Base-by-base conservation (phyloP, 768 basidiomycete genomes). In the Hortiboletus campestris region DNA sequence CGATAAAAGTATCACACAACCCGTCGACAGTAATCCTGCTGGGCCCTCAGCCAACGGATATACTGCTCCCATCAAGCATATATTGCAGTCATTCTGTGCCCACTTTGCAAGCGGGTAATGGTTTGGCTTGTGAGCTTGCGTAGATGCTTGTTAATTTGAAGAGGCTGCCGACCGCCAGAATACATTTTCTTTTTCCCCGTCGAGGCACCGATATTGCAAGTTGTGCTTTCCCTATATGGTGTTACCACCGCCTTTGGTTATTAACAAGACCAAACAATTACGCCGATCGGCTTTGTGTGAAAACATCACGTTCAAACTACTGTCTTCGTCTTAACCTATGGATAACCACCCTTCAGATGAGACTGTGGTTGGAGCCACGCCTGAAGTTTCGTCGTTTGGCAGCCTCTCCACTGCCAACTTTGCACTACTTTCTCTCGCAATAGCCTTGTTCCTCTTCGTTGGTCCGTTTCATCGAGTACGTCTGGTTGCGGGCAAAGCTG, bases 381-480 rank as follows among this genome's bases (percentile, higher is more conserved):
- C 78, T 1, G 77, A 79, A 57, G 70, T 76, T 7, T 49, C 72
- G 0, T 69, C 74, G 1, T 54, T 76, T 19, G 60, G 75, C 0
- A 63, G 67, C 6, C 69, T 81, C 25, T 72, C 76, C 1, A 64
- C 80, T n/a, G 68, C 67, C 46, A 73, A 71, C 35, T 56, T 83
- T 39, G 55, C 71, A 2, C 29, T 80, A 17, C 74, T 73, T 17
- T 80, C 85, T 7, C 63, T 84, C 1, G 54, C 68, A 35, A 58
- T 78, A 17, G 81, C 81, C 7, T 46, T 80, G 20, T 48, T 81
- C 10, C 61, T 80, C 25, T 46, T 82, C 31, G 67, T 75, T 50
- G 68, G 82, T 84, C 39, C 55, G 78, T 74, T 60, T 41, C 56
- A 40, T 42, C 28, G 40, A 39, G 40, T 17, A 42, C 31, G 38